Evolutionary conservation across 495 filamentous ascomycete species (phyloP), one percentile per base, ranked within the genome.

Genomic region (Zalerion maritima): DNA sequence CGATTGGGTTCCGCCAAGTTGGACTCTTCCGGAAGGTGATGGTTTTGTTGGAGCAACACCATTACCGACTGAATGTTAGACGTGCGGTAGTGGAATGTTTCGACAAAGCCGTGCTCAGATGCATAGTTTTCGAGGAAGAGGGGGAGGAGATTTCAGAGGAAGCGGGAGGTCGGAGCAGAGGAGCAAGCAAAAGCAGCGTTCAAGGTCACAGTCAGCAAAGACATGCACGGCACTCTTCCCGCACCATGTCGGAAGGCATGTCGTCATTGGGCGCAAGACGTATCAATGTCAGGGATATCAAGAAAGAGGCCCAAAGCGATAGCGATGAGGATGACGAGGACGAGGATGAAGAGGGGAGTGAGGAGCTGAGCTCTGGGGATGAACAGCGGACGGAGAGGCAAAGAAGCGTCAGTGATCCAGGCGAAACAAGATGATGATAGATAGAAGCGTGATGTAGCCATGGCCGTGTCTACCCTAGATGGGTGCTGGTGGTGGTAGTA

Each of bases 71-170:
- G 14, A 73, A 71, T 4, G 75, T 83, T 27, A 75, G 87, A 23
- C 77, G 81, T 23, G 85, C 91, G 50, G 75, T 94, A 19, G 73
- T 94, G 28, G 85, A 94, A 47, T 57, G 96, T 14, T 97, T 96
- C 50, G 87, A 96, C 40, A 86, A 82, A 54, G 72, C 64, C 20
- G 81, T 96, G 16, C 59, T 96, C 50, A 61, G 83, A 40, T 69
- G 72, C 23, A 80, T 94, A 31, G 76, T 96, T 6, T 63, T 64
- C 35, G 66, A 58, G 11, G 64, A 71, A 36, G 64, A 64, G 12
- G 50, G 49, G 29, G 47, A 23, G 3, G 20, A 14, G 3, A 28
- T 18, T 12, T 14, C 18, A 9, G 32, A 35, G 11, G 26, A 29
- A 14, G 32, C 28, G 18, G 27, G 24, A 11, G 21, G 21, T 13